Conservation (phyloP, 352 stramenopile genomes). For the Globisporangium sylvaticum region DNA sequence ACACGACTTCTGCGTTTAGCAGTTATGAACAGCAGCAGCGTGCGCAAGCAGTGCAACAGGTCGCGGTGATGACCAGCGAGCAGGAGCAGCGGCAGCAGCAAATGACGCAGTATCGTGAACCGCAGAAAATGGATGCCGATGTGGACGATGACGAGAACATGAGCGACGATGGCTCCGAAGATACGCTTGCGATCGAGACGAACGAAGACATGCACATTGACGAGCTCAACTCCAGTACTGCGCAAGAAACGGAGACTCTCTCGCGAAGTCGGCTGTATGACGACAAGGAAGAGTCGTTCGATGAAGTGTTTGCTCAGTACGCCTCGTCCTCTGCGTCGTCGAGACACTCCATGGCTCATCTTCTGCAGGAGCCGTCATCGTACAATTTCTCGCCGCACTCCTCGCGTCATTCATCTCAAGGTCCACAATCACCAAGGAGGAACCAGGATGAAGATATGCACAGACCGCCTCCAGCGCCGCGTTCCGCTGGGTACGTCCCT, state of each 20-base stretch:
- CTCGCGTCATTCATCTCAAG: slow-evolving; percentile 14
- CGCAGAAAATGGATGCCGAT: slow-evolving; percentile 14
- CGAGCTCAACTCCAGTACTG: slow-evolving; percentile 12
- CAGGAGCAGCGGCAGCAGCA: slow-evolving; percentile 1
- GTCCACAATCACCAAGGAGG: background rate
- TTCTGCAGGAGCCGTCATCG: slow-evolving; percentile 27
- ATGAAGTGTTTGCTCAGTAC: slow-evolving; percentile 56
- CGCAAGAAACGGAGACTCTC: slow-evolving; percentile 21
- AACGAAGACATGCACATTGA: slow-evolving; percentile 26
- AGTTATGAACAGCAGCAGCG: slow-evolving; percentile 4
- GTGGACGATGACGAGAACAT: slow-evolving; percentile 39
- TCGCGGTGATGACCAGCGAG: background rate
- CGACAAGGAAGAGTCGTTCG: slow-evolving; percentile 42
- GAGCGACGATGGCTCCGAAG: slow-evolving; percentile 39
- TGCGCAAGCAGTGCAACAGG: background rate
- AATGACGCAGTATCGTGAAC: slow-evolving; percentile 17
- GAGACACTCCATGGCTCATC: slow-evolving; percentile 30
- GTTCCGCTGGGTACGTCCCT: background rate
- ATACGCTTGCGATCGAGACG: slow-evolving; percentile 39
- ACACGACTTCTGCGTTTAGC: background rate
- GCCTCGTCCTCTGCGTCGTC: slow-evolving; percentile 52
- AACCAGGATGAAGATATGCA: slow-evolving; percentile 11
- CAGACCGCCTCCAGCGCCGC: slow-evolving; percentile 12
- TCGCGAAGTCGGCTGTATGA: slow-evolving; percentile 34
- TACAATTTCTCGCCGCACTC: slow-evolving; percentile 15